Percentiles rank a stretch among this genome's conserved stretches.
These are phyloP conservation scores for Beauveria pseudobassiana DNA, from an alignment of 2,329 filamentous ascomycete species.

Conservation along the genomic window DNA sequence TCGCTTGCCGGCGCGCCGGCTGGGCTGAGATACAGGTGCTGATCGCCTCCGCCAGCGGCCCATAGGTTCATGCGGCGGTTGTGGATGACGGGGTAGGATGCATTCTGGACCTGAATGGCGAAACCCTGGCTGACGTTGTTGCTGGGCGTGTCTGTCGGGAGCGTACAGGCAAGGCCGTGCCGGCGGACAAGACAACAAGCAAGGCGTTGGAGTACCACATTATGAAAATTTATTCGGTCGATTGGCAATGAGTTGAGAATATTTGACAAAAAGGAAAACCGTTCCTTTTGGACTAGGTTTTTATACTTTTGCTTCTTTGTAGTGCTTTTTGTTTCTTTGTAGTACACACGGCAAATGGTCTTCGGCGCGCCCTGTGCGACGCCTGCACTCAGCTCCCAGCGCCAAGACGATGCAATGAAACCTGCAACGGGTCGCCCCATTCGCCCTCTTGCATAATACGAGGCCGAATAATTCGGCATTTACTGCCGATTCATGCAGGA, in stretches of 20 bases:
- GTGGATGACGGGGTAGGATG: constrained; percentile 27
- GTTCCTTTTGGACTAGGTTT: not conserved
- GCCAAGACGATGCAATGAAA: not conserved
- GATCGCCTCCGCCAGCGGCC: constrained; percentile 30
- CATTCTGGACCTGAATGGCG: constrained; percentile 31
- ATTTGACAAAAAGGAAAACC: too few relatives aligned
- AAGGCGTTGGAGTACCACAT: constrained; percentile 13
- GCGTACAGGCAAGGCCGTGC: constrained; percentile 20
- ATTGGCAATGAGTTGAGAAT: not conserved
- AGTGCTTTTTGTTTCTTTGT: too few relatives aligned
- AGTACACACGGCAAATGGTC: too few relatives aligned
- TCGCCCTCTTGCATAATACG: constrained; percentile 2
- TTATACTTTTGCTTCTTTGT: not conserved
- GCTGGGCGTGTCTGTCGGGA: constrained; percentile 21
- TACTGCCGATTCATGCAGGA: not conserved
- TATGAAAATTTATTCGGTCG: not conserved
- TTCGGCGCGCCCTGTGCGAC: not conserved
- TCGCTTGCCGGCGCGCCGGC: constrained; percentile 29
- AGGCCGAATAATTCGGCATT: not conserved
- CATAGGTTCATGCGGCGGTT: constrained; percentile 30
- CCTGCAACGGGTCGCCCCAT: not conserved
- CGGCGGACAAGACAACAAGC: constrained; percentile 14
- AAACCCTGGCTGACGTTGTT: constrained; percentile 28
- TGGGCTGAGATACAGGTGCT: constrained; percentile 32
- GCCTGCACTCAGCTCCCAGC: not conserved